These are phyloP conservation scores for Lenwebbia sp. DNA, from an alignment of 345 rosid genomes.

Conservation along the genomic window DNA sequence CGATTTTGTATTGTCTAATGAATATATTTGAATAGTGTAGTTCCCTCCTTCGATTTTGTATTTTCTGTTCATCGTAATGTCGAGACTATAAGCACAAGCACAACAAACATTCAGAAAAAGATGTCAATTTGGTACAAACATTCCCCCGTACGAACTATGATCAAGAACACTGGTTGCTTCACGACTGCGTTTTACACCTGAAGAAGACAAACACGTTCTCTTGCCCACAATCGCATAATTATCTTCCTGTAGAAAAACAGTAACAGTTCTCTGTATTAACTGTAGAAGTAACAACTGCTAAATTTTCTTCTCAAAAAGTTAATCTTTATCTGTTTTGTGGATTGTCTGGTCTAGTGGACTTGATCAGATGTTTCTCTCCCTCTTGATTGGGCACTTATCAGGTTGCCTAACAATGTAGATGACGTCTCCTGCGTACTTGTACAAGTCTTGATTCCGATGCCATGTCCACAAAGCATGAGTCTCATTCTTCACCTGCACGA, in stretches of 20 bases:
- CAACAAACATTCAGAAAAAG: not conserved
- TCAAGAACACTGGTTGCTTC: not conserved
- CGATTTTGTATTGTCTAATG: not conserved
- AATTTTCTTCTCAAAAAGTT: not conserved
- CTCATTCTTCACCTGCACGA: conserved; percentile 62
- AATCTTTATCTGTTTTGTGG: not conserved
- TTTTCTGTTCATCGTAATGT: not conserved
- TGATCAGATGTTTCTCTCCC: not conserved
- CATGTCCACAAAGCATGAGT: conserved; percentile 90
- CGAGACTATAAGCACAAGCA: not conserved
- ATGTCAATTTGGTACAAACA: not conserved
- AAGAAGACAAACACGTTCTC: not conserved
- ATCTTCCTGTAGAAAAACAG: not conserved
- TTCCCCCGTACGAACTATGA: not conserved
- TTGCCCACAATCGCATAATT: not conserved
- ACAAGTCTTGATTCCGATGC: conserved; percentile 73
- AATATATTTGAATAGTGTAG: not conserved
- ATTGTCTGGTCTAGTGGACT: not conserved
- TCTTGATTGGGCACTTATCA: conserved; percentile 25
- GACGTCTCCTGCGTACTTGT: conserved; percentile 47
- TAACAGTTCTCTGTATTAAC: not conserved
- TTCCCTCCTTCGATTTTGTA: not conserved
- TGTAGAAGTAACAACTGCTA: not conserved
- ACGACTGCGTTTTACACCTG: not conserved
- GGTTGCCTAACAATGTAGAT: conserved; percentile 83